phyloP scores from a whole-genome alignment of 148 eudicot genomes.

The Vaccinium darrowii region DNA sequence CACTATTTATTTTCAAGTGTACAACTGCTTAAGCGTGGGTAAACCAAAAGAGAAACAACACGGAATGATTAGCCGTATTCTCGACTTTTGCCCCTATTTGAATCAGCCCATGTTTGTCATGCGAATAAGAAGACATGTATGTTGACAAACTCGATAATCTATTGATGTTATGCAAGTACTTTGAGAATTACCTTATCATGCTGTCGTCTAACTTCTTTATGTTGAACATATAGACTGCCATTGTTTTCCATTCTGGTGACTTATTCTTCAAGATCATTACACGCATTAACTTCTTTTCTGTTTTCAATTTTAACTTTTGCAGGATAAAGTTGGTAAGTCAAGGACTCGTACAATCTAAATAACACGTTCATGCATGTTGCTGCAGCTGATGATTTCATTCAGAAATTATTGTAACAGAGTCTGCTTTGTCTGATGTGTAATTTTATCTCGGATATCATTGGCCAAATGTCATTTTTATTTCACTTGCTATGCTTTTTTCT shows the following conservation, averaged over 20 bases:
- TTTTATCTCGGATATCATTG: neutral
- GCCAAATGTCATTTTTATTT: neutral
- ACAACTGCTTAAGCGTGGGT: neutral
- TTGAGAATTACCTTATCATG: neutral
- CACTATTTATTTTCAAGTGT: neutral
- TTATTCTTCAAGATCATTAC: neutral
- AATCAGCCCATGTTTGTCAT: neutral
- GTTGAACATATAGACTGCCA: neutral
- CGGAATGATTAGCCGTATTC: neutral
- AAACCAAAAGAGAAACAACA: neutral
- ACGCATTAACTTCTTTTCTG: neutral
- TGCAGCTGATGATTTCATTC: constrained; percentile 28
- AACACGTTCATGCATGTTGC: constrained; percentile 19
- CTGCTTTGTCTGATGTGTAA: neutral
- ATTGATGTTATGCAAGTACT: constrained; percentile 7
- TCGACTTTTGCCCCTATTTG: neutral
- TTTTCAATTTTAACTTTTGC: constrained; percentile 29
- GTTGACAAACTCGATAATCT: neutral
- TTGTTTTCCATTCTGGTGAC: neutral
- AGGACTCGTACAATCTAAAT: constrained; percentile 16
- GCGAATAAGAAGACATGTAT: neutral
- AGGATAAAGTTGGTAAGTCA: constrained; percentile 98
- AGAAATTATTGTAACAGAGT: constrained; percentile 24
- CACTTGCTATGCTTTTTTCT: neutral
- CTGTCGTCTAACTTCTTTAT: neutral